Conservation (phyloP, 176 grass and related monocot genomes). For the Dactylis glomerata region DNA sequence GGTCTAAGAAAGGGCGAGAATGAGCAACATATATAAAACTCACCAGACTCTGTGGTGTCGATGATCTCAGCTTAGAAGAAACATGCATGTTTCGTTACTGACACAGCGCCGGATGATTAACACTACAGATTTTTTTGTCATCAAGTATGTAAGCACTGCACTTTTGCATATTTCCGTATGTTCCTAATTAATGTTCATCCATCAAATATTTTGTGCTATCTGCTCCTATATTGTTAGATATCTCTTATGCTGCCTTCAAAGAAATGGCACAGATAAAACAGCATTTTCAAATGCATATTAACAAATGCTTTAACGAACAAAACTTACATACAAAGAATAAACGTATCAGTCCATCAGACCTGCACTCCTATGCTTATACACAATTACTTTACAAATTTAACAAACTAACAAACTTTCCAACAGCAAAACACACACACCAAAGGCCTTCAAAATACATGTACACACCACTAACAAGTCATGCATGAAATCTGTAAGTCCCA, state of each 20-base stretch:
- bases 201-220: too few species aligned
- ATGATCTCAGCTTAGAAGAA: background rate
- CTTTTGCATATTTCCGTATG: background rate
- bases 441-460: conserved; percentile 18
- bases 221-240: background rate
- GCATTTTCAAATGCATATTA: background rate
- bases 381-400: conserved; percentile 31
- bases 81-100: background rate
- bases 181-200: background rate
- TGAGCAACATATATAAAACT: background rate
- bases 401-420: conserved; percentile 7
- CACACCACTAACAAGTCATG: conserved; percentile 22
- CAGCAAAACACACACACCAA: background rate
- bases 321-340: conserved; percentile 21
- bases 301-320: conserved; percentile 10
- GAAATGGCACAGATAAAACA: background rate
- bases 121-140: background rate
- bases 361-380: conserved; percentile 39
- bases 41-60: background rate
- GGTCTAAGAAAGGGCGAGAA: background rate
- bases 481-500: background rate
- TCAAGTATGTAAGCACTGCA: background rate
- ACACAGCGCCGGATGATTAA: background rate
- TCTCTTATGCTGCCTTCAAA: background rate
- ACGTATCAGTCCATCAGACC: conserved; percentile 22